Conservation (phyloP, 2,329 filamentous ascomycete genomes). For the Hymenoscyphus albidus region DNA sequence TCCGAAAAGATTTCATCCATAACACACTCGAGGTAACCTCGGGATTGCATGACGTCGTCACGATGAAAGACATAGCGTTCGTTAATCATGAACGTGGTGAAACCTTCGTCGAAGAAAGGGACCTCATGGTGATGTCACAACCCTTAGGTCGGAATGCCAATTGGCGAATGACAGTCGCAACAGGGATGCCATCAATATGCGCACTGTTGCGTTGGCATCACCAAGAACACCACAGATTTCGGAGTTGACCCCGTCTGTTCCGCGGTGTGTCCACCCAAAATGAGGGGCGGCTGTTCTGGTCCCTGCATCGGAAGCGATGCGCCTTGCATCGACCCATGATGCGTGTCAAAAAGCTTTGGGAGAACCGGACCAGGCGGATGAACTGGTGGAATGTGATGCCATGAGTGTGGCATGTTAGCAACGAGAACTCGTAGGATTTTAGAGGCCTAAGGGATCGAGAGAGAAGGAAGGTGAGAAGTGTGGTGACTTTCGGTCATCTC, state of each 20-base stretch:
- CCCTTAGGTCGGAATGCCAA: not conserved
- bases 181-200: not conserved
- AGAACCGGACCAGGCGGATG: not conserved
- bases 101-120: not conserved
- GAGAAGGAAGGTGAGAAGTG: not conserved
- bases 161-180: not conserved
- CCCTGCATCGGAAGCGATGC: not conserved
- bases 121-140: conserved; percentile 2
- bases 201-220: conserved; percentile 2
- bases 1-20: not conserved
- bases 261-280: not conserved
- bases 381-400: not conserved
- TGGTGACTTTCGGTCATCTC: not conserved
- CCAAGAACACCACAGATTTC: not conserved
- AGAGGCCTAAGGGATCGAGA: not conserved
- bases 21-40: not conserved
- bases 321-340: not conserved
- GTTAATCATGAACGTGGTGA: not conserved
- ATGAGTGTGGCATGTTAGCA: not conserved
- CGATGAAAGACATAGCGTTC: conserved; percentile 1
- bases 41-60: not conserved
- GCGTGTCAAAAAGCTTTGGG: not conserved
- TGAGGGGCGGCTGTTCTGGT: not conserved
- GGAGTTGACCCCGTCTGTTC: not conserved
- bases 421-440: not conserved